These are phyloP conservation scores for Paraphaeosphaeria sporulosa DNA, from an alignment of 2,329 filamentous ascomycete species.

Conservation along the genomic window DNA sequence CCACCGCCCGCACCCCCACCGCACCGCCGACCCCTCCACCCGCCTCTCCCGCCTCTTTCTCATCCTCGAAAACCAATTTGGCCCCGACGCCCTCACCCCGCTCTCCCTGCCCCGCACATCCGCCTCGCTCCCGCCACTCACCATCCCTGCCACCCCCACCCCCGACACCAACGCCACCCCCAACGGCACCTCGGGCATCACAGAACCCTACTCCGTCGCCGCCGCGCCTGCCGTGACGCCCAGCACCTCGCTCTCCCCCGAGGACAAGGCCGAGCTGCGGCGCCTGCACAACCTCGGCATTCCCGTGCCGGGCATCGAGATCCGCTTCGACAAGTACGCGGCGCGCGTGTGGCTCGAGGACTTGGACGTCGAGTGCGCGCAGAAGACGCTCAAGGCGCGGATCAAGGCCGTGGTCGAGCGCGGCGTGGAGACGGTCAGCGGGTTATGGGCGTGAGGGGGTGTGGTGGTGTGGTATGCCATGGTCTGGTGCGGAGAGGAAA, in stretches of 20 bases:
- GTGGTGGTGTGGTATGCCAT: no score
- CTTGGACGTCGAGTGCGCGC: constrained; percentile 85
- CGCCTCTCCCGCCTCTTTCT: constrained; percentile 86
- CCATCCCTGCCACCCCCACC: background rate
- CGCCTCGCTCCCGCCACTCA: constrained; percentile 31
- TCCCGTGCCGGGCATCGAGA: constrained; percentile 85
- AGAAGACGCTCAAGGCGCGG: constrained; percentile 79
- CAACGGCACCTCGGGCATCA: background rate
- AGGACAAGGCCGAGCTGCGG: constrained; percentile 67
- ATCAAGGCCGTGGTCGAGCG: constrained; percentile 90
- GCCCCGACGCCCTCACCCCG: constrained; percentile 79
- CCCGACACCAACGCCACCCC: background rate
- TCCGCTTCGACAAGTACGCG: constrained; percentile 85
- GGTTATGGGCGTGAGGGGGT: constrained; percentile 46
- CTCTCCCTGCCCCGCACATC: constrained; percentile 71
- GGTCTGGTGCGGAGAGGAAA: no score
- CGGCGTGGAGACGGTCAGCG: constrained; percentile 78
- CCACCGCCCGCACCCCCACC: constrained; percentile 70
- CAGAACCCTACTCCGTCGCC: constrained; percentile 21
- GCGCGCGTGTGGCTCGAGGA: constrained; percentile 93
- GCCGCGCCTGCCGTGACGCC: constrained; percentile 7
- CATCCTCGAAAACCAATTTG: constrained; percentile 98
- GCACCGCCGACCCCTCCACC: constrained; percentile 74
- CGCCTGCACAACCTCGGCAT: constrained; percentile 84
- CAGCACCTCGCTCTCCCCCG: background rate